Evolutionary conservation across 2,329 filamentous ascomycete species (phyloP).

Genomic region (Verticillium tricorpus): DNA sequence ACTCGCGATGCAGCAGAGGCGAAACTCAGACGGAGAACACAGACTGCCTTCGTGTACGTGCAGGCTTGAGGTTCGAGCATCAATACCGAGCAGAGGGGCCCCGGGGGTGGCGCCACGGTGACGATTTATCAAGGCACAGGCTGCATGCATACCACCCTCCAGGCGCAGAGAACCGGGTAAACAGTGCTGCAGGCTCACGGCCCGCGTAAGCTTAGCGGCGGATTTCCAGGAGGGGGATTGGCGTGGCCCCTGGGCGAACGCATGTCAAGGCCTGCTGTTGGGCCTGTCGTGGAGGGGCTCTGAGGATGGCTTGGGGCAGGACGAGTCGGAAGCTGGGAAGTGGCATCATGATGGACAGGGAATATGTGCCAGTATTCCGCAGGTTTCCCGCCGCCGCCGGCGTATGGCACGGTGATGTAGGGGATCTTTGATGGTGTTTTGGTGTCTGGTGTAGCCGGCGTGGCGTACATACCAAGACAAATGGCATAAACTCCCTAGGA

Average conservation of each 20-base stretch:
- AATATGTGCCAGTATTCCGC: neutral
- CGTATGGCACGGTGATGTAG: neutral
- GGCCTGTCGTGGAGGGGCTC: neutral
- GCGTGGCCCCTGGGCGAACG: neutral
- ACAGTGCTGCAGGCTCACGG: neutral
- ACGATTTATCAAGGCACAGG: neutral
- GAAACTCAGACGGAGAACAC: neutral
- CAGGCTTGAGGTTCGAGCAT: neutral
- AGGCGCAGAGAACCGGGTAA: neutral
- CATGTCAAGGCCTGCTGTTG: neutral
- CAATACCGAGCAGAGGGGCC: neutral
- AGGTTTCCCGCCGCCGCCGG: neutral
- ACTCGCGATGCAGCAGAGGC: neutral
- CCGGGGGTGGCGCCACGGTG: neutral
- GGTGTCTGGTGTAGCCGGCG: no score
- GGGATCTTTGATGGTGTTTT: no score
- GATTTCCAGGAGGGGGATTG: constrained; percentile 2
- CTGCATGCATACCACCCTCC: neutral
- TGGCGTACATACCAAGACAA: no score
- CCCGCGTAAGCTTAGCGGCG: constrained; percentile 1
- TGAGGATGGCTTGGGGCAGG: no score
- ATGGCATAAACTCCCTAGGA: no score
- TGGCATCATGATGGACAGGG: neutral
- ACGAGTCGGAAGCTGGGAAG: neutral
- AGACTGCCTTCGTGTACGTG: neutral